Conservation (phyloP, 2,329 filamentous ascomycete genomes). For the Fusarium chlamydosporum region DNA sequence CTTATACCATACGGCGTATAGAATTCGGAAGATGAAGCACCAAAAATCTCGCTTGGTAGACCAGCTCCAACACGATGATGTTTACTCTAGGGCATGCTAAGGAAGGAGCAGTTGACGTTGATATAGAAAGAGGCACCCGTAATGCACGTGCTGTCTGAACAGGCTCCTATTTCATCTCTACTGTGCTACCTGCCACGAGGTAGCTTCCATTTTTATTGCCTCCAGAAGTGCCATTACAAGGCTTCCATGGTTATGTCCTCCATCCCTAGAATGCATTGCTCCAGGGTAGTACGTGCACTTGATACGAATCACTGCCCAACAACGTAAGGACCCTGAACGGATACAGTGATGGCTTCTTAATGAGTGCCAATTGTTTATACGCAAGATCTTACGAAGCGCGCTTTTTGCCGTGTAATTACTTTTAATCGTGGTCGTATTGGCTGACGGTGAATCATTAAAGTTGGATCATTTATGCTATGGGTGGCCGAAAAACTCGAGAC, state of each 20-base stretch:
- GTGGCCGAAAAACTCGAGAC: too few relatives aligned
- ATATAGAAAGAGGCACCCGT: neutral
- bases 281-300: neutral
- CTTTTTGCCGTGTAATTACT: neutral
- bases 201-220: neutral
- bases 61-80: neutral
- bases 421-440: neutral
- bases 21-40: neutral
- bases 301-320: too few relatives aligned
- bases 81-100: neutral
- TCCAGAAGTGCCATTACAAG: neutral
- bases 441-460: slow-evolving; percentile 5
- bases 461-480: neutral
- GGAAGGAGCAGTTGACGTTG: neutral
- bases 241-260: neutral
- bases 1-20: neutral
- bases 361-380: too few relatives aligned
- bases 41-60: neutral
- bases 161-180: neutral
- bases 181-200: neutral
- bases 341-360: neutral
- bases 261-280: neutral
- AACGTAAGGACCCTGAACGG: too few relatives aligned
- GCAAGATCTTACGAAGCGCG: neutral
- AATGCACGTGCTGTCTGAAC: neutral